Evolutionary conservation across 768 basidiomycete species (phyloP).

Genomic region (Melanogaster broomeanus): DNA sequence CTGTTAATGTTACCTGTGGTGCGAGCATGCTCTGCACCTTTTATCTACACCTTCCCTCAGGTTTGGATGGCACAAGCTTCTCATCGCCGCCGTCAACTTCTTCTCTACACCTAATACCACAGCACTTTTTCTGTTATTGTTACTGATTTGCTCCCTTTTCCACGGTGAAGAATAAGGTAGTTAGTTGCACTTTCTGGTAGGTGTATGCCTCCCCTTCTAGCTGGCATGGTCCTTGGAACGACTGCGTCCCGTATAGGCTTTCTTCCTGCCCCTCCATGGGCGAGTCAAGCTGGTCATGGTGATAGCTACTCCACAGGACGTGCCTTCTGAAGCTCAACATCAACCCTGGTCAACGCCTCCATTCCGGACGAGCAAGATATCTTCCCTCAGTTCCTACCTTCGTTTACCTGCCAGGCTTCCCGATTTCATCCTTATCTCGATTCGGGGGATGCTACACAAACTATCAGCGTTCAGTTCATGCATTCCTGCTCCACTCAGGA

Average conservation of each 20-base stretch:
- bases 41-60: slow-evolving; percentile 24
- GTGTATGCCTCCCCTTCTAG: slow-evolving; percentile 11
- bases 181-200: slow-evolving; percentile 17
- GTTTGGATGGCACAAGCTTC: slow-evolving; percentile 7
- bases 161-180: slow-evolving; percentile 28
- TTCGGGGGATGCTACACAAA: slow-evolving; percentile 16
- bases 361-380: slow-evolving; percentile 14
- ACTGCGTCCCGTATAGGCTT: slow-evolving; percentile 13
- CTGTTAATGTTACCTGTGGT: slow-evolving; percentile 20
- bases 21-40: slow-evolving; percentile 26
- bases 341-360: slow-evolving; percentile 13
- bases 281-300: slow-evolving; percentile 14
- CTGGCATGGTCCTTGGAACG: slow-evolving; percentile 20
- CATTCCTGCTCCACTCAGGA: slow-evolving; percentile 22
- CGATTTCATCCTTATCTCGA: slow-evolving; percentile 16
- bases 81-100: slow-evolving; percentile 3
- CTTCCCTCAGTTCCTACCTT: slow-evolving; percentile 16
- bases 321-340: slow-evolving; percentile 7
- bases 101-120: slow-evolving; percentile 3
- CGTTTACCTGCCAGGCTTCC: slow-evolving; percentile 13
- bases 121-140: slow-evolving; percentile 5
- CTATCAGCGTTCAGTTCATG: slow-evolving; percentile 35
- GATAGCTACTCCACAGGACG: slow-evolving; percentile 15
- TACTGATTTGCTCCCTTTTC: slow-evolving; percentile 27
- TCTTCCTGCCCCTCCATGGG: slow-evolving; percentile 18